Evolutionary conservation across 2,329 filamentous ascomycete species (phyloP), one percentile per base, ranked within the genome.

Genomic region (Incumbomyces delicatus): DNA sequence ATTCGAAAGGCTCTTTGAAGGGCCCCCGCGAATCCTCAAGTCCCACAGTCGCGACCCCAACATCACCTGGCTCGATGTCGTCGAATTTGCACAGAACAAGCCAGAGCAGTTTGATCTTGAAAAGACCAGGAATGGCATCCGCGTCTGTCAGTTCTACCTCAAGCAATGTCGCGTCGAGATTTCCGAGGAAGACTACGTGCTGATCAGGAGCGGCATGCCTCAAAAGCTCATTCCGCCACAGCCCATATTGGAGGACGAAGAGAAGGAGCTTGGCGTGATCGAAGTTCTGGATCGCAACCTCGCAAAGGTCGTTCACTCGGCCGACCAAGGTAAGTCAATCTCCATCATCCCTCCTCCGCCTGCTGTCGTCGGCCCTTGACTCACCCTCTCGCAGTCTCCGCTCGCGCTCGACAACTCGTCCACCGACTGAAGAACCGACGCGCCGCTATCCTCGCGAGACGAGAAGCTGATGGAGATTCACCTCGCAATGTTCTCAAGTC

Each of bases 1-100:
- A 35, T 87, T 94, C 62, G 87, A 94, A 63, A 78, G 85, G 44
- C 74, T 90, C 47, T 94, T 95, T 59, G 87, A 94, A 53, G 85
- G 84, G 0, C 80, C 85, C 17, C 87, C 89, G 50, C 80, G 74
- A 27, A 75, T 80, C 48, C 74, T 72, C 57, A 84, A 76, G 63
- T 79, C 66, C 59, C 77, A 74, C 67, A 74, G 72, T n/a, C 77
- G 77, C 54, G 75, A 78, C 20, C 76, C 74, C 3, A 74, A 73
- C 5, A 76, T 92, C 47, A 83, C 80, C 11, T 95, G 87, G 87
- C 72, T 92, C 33, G 87, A 94, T 58, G 81, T 94, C 44, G 84
- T 94, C 54, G 80, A 85, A 54, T 92, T 89, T 65, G 85, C 87
- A 53, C 85, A 84, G 59, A 80, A 79, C 53, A 88, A 87, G 53